These are phyloP conservation scores for Discostella stelligera DNA, from an alignment of 352 stramenopile genomes.

Conservation along the genomic window DNA sequence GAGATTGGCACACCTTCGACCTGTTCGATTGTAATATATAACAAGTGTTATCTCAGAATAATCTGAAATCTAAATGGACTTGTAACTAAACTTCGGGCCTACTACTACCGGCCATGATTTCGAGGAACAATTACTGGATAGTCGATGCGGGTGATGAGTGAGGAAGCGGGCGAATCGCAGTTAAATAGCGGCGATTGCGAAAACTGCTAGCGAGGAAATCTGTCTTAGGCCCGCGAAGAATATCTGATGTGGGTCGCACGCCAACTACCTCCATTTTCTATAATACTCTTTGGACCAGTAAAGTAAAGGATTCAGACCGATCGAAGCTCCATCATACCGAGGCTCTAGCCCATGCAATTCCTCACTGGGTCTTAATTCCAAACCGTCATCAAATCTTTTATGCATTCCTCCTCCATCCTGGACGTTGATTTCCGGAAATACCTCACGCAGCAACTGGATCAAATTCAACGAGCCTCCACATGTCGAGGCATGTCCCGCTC, in stretches of 20 bases:
- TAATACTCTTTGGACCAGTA: conserved; percentile 72
- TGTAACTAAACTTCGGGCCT: no score
- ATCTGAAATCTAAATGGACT: no score
- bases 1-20: no score
- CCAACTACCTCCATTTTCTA: conserved; percentile 14
- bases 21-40: no score
- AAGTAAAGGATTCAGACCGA: conserved; percentile 69
- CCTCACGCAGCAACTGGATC: conserved; percentile 55
- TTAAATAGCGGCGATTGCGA: no score
- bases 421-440: conserved; percentile 49
- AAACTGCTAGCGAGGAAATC: no score
- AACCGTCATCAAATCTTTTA: conserved; percentile 4
- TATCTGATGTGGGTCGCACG: not conserved
- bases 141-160: no score
- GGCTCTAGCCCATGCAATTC: conserved; percentile 61
- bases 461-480: conserved; percentile 75
- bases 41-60: no score
- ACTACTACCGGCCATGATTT: no score
- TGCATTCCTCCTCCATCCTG: conserved; percentile 1
- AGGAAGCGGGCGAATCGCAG: no score
- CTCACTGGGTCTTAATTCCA: conserved; percentile 6
- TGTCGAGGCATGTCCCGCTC: conserved; percentile 76
- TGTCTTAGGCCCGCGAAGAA: no score
- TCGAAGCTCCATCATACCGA: conserved; percentile 64
- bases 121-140: no score